Base-by-base conservation (phyloP, 371 early-diverging fungal genomes). In the Saksenaea vasiformis region DNA sequence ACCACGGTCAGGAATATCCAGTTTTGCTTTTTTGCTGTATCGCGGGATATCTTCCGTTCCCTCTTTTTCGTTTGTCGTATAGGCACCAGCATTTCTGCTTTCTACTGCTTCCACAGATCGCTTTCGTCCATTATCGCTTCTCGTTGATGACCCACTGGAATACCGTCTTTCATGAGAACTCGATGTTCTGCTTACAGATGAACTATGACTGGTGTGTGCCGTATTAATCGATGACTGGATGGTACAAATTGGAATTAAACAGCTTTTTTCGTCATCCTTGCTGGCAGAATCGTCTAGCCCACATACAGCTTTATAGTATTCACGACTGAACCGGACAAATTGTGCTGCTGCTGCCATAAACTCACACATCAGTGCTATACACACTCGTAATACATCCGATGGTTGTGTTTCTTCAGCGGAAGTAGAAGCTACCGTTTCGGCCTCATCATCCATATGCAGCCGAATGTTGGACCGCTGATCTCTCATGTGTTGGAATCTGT, bases 241-340 rank as follows among this genome's bases (percentile, higher is more conserved):
- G 5, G 77, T 68, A 44, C 80, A 80, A 34, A 80, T 71, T 13
- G 80, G 80, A 41, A 80, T 80, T 41, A 80, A 57, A 55, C 80
- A 80, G 0, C 73, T 63, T 59, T 75, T 77, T 60, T 74, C 72
- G n/a, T 75, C 69, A 4, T 59, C 38, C 1, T 44, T 55, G 7
- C 31, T 10, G 17, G 31, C 15, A 38, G 58, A 19, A 4, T 66
- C 63, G 11, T 77, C 75, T 11, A 69, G 60, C 13, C 72, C 76
- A 62, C 80, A 80, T 0, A 80, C 76, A 1, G 73, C 75, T 17
- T 60, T 64, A 36, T 80, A 80, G 47, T 80, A 80, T 15, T 75
- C 71, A 41, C 75, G 71, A 10, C 77, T 73, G 58, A 73, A 80
- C 14, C 70, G 70, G n/a, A 77, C 76, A 61, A 80, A 73, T 34